Evolutionary conservation across 768 basidiomycete species (phyloP).

Genomic region (Austroboletus eburneus): DNA sequence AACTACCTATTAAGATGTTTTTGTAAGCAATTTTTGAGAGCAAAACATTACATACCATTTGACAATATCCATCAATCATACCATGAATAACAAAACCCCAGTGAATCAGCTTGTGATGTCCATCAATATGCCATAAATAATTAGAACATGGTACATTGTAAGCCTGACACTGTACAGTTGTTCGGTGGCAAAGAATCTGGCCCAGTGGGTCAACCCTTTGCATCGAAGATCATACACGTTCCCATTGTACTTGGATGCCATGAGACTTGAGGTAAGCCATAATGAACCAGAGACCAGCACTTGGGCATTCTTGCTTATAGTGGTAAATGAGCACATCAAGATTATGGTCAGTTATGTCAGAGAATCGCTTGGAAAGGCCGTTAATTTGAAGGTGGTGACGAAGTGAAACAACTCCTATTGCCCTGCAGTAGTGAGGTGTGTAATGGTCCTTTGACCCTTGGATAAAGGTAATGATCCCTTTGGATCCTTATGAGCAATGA

Average conservation of each 20-base stretch:
- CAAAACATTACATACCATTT: slow-evolving; percentile 19
- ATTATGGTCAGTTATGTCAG: slow-evolving; percentile 14
- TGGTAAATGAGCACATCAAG: slow-evolving; percentile 13
- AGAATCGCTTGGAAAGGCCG: slow-evolving; percentile 7
- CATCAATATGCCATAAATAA: slow-evolving; percentile 23
- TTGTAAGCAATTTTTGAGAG: too few species aligned
- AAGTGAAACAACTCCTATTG: too few species aligned
- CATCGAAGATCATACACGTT: slow-evolving; percentile 2
- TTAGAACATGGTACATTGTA: slow-evolving; percentile 13
- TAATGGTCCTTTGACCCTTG: too few species aligned
- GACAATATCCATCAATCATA: slow-evolving; percentile 26
- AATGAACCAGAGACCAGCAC: slow-evolving; percentile 19
- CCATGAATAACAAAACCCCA: slow-evolving; percentile 26
- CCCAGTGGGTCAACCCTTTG: slow-evolving; percentile 10
- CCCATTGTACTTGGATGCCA: slow-evolving; percentile 14
- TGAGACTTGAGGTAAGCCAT: slow-evolving; percentile 9
- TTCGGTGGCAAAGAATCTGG: background rate
- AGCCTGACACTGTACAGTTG: background rate
- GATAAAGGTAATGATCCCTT: too few species aligned
- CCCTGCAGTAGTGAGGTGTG: too few species aligned
- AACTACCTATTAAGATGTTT: background rate
- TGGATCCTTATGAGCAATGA: too few species aligned
- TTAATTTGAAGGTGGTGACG: slow-evolving; percentile 6
- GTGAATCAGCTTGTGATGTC: slow-evolving; percentile 23
- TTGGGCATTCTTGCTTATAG: slow-evolving; percentile 11